phyloP scores from a whole-genome alignment of 306 rosid genomes.

The Prosopis cineraria region DNA sequence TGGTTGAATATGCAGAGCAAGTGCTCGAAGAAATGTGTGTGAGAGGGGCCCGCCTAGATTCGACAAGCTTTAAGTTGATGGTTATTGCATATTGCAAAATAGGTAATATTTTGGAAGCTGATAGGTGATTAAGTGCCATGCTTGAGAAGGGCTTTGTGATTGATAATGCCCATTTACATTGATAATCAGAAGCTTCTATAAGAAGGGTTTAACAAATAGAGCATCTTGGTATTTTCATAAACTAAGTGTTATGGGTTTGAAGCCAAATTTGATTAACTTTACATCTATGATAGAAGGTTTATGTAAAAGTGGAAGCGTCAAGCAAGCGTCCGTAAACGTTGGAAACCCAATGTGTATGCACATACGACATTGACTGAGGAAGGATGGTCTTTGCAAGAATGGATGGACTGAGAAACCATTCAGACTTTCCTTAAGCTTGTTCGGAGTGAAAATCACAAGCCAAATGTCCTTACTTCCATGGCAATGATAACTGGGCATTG shows the following conservation, averaged over 20 bases:
- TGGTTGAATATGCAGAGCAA: slow-evolving; percentile 70
- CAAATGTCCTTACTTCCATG: slow-evolving; percentile 83
- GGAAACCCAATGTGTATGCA: slow-evolving; percentile 91
- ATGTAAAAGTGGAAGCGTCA: slow-evolving; percentile 86
- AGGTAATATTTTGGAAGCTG: slow-evolving; percentile 63
- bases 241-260: slow-evolving; percentile 63
- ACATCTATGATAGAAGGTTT: slow-evolving; percentile 77
- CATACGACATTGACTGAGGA: slow-evolving; percentile 75
- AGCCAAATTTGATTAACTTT: slow-evolving; percentile 78
- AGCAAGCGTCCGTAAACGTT: slow-evolving; percentile 86
- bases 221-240: slow-evolving; percentile 72
- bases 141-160: slow-evolving; percentile 65
- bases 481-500: slow-evolving; percentile 90
- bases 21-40: slow-evolving; percentile 80
- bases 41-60: slow-evolving; percentile 74
- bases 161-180: slow-evolving; percentile 71
- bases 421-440: slow-evolving; percentile 89
- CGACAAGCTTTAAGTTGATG: slow-evolving; percentile 65
- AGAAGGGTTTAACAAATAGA: slow-evolving; percentile 54
- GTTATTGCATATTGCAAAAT: slow-evolving; percentile 64
- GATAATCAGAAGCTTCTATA: slow-evolving; percentile 54
- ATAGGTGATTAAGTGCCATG: slow-evolving; percentile 77
- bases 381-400: slow-evolving; percentile 91
- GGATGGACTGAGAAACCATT: slow-evolving; percentile 98
- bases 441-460: slow-evolving; percentile 76